Evolutionary conservation across 257 asterid species (phyloP).

Genomic region (Nemophila menziesii): DNA sequence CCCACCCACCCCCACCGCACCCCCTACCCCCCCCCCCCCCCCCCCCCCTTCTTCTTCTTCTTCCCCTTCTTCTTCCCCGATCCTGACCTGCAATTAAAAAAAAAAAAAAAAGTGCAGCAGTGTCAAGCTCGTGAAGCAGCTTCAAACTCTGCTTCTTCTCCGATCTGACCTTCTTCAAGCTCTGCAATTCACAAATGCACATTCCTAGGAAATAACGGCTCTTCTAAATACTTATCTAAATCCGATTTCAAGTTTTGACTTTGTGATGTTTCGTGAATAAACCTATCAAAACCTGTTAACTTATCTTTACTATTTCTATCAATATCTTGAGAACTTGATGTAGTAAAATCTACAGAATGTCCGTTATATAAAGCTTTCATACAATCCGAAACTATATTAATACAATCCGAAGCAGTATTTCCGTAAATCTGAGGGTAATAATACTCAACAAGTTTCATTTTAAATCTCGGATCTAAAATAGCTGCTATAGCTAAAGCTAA

Average conservation of each 20-base stretch:
- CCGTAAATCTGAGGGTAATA: slow-evolving; percentile 82
- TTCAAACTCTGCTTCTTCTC: too few species aligned
- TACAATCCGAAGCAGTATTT: slow-evolving; percentile 46
- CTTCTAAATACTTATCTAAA: slow-evolving; percentile 86
- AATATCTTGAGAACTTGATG: slow-evolving; percentile 18
- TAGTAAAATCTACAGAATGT: slow-evolving; percentile 47
- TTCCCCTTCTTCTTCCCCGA: too few species aligned
- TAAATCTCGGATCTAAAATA: slow-evolving; percentile 75
- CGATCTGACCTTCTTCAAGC: too few species aligned
- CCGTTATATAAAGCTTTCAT: slow-evolving; percentile 82
- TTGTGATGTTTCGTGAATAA: slow-evolving; percentile 48
- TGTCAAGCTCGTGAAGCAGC: too few species aligned
- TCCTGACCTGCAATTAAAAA: too few species aligned
- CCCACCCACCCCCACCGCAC: too few species aligned
- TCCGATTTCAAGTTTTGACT: slow-evolving; percentile 56
- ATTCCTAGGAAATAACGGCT: slow-evolving; percentile 69
- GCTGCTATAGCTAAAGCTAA: slow-evolving; percentile 94
- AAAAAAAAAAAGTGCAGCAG: too few species aligned
- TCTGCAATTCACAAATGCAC: too few species aligned
- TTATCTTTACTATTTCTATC: slow-evolving; percentile 27
- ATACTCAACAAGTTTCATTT: slow-evolving; percentile 82
- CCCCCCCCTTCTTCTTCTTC: too few species aligned
- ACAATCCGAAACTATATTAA: slow-evolving; percentile 66
- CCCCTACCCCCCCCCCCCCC: too few species aligned
- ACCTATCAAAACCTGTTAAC: slow-evolving; percentile 68